Conservation (phyloP, 192 early-diverging fungal genomes). For the Backusella luteola region DNA sequence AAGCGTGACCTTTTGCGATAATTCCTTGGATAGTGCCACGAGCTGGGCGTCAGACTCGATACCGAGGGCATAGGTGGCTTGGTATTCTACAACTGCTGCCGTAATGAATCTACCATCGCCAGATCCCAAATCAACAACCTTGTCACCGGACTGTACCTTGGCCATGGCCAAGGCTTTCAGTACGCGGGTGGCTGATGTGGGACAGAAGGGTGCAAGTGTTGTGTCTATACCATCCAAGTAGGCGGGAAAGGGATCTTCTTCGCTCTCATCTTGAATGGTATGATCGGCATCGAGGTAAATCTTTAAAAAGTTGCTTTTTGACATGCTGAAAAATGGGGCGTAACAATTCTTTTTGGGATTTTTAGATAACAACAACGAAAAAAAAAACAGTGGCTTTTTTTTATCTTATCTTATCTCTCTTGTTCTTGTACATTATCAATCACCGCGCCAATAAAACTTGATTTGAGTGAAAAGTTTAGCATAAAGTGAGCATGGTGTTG, state of each 20-base stretch:
- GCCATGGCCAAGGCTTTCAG: conserved; percentile 47
- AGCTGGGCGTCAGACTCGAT: conserved; percentile 52
- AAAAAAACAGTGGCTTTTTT: background rate
- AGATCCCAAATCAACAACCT: conserved; percentile 56
- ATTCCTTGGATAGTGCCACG: conserved; percentile 38
- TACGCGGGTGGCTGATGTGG: conserved; percentile 53
- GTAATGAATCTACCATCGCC: conserved; percentile 59
- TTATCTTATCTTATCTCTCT: background rate
- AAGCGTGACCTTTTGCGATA: conserved; percentile 30
- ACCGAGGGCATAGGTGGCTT: conserved; percentile 42
- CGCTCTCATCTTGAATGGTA: conserved; percentile 13
- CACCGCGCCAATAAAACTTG: background rate
- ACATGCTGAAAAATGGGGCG: background rate
- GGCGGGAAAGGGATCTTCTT: conserved; percentile 43
- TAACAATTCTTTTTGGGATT: background rate
- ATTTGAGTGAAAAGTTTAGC: too few relatives aligned
- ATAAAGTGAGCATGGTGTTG: too few relatives aligned
- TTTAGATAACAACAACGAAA: background rate
- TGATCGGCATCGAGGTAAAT: conserved; percentile 20
- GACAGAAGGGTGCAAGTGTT: conserved; percentile 55
- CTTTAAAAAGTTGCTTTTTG: conserved; percentile 13
- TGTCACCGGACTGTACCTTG: conserved; percentile 34
- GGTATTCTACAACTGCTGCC: conserved; percentile 45
- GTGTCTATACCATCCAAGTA: conserved; percentile 55
- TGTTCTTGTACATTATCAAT: background rate